Base-by-base conservation (phyloP, 192 early-diverging fungal genomes). In the Coemansia sp. region DNA sequence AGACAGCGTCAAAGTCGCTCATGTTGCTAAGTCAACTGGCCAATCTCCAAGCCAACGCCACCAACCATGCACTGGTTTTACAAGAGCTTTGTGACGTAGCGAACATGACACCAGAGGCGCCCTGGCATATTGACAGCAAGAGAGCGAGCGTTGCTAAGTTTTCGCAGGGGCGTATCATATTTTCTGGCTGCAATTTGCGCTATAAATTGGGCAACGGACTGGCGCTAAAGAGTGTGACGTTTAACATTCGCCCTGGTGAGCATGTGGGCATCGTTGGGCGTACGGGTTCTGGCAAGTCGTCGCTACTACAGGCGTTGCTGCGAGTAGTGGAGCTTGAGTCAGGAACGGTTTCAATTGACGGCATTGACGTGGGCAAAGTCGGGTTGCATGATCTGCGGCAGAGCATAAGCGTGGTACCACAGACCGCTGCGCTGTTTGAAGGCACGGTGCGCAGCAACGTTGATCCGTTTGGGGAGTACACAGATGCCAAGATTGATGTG, bases 361-460 rank as follows among this genome's bases (percentile, higher is more conserved):
- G 88, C 7, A 76, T 92, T 22, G 90, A 96, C 49, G 90, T 92
- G 33, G 61, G 86, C 1, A 75, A 83, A 13, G 73, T 96, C 41
- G 92, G 93, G 22, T 67, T 95, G 41, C 85, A 86, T 64, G 90
- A 94, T 50, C 74, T 96, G 46, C 92, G 95, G 6, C 84, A 81
- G n/a, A 78, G 85, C 24, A 72, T 96, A 57, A 89, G 90, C 24
- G 92, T 94, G 41, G 92, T 95, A 52, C 91, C 95, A 39, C 95
- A 96, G 80, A 87, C 87, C 5, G 76, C 87, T 2, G 80, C 66
- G 50, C 46, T 88, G 58, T 69, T 85, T 50, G 65, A 69, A 3
- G 80, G 71, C 38, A 80, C 80, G 2, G 63, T 96, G 34, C 88
- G 94, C 34, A 89, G 89, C 57, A 97, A 97, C 75, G 72, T 98